Percentiles rank a stretch among this genome's conserved stretches.
These are phyloP conservation scores for Microdochium trichocladiopsis DNA, from an alignment of 2,329 filamentous ascomycete genomes.

Conservation along the genomic window DNA sequence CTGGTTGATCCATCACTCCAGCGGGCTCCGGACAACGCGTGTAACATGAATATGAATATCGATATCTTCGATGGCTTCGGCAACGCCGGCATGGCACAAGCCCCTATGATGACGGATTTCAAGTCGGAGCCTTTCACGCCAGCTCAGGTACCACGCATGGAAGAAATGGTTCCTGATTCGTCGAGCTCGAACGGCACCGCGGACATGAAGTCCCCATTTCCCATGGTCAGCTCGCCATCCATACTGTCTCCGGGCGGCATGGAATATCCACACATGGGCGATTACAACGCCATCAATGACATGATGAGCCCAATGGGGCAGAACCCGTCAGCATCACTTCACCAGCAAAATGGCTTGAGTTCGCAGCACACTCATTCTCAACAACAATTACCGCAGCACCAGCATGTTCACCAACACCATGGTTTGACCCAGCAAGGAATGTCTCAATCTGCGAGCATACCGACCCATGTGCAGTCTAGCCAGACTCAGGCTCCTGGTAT, in stretches of 20 bases:
- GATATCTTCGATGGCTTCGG: conserved; percentile 64
- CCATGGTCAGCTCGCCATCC: conserved; percentile 38
- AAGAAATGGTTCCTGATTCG: conserved; percentile 30
- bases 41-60: conserved; percentile 49
- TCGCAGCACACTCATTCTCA: conserved; percentile 22
- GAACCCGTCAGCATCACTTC: conserved; percentile 21
- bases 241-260: conserved; percentile 43
- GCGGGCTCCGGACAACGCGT: conserved; percentile 46
- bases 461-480: conserved; percentile 4
- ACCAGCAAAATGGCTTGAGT: conserved; percentile 20
- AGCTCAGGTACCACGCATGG: conserved; percentile 28
- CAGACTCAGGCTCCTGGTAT: neutral
- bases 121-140: conserved; percentile 32
- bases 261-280: conserved; percentile 40
- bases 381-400: conserved; percentile 20
- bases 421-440: conserved; percentile 1
- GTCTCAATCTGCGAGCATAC: neutral
- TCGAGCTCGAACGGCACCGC: conserved; percentile 25
- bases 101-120: conserved; percentile 36
- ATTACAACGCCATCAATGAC: conserved; percentile 43
- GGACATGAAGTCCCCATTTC: conserved; percentile 42
- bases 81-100: conserved; percentile 52
- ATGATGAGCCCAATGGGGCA: conserved; percentile 43
- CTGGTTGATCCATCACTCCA: conserved; percentile 54
- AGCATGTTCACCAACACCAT: conserved; percentile 12